Conservation (phyloP, 768 basidiomycete species). For the Russula compacta region DNA sequence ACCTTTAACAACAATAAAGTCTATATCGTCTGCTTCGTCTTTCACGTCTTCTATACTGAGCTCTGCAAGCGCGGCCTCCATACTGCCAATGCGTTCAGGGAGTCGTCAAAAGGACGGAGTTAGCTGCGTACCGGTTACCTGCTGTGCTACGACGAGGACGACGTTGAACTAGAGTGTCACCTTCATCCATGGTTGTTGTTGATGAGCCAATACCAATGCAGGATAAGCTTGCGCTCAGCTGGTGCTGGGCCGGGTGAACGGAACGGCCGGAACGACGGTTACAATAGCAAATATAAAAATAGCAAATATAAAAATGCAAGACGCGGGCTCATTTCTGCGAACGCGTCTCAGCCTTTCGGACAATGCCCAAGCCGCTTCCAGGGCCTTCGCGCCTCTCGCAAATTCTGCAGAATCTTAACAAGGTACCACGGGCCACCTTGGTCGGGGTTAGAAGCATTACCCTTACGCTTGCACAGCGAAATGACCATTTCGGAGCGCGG, state of each 20-base stretch:
- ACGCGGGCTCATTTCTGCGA: background rate
- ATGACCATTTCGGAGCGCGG: slow-evolving; percentile 73
- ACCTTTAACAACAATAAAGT: slow-evolving; percentile 65
- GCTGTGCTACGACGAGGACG: slow-evolving; percentile 65
- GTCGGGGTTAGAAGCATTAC: slow-evolving; percentile 40
- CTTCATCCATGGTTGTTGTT: slow-evolving; percentile 20
- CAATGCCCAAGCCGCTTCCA: slow-evolving; percentile 21
- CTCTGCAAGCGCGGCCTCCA: slow-evolving; percentile 72
- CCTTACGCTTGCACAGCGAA: slow-evolving; percentile 48
- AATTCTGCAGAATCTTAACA: slow-evolving; percentile 42
- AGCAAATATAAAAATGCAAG: background rate
- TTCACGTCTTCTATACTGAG: slow-evolving; percentile 41
- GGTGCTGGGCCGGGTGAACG: background rate
- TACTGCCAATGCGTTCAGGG: slow-evolving; percentile 33
- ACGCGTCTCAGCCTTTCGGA: background rate
- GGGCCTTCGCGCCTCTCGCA: slow-evolving; percentile 48
- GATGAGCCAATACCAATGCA: background rate
- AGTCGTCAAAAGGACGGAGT: background rate
- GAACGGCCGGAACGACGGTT: background rate
- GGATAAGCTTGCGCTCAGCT: background rate
- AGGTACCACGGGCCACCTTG: slow-evolving; percentile 43
- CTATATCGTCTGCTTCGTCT: slow-evolving; percentile 57
- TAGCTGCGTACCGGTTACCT: slow-evolving; percentile 52
- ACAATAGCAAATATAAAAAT: slow-evolving; percentile 1
- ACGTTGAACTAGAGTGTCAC: slow-evolving; percentile 45